Percentiles rank a stretch among this genome's conserved stretches.
Evolutionary conservation across 192 early-diverging fungal species (phyloP).

Genomic region (Gaertneriomyces semiglobifer): DNA sequence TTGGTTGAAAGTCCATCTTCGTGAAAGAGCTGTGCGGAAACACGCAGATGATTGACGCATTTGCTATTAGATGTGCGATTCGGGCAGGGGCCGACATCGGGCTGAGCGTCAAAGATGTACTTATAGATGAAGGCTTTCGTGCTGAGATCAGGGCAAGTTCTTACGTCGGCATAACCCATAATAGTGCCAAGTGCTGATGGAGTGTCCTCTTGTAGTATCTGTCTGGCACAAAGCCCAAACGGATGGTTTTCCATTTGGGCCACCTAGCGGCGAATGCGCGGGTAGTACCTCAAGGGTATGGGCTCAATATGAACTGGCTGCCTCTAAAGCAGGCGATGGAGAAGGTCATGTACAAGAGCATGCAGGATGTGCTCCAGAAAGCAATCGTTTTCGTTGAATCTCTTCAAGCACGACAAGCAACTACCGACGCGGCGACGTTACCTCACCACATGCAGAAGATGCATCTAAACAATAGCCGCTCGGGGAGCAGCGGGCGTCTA

Average conservation of each 20-base stretch:
- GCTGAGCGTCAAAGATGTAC: slow-evolving; percentile 64
- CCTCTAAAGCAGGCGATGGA: slow-evolving; percentile 61
- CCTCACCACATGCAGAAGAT: slow-evolving; percentile 3
- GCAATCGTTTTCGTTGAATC: slow-evolving; percentile 65
- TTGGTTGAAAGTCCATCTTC: slow-evolving; percentile 42
- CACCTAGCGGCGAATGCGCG: slow-evolving; percentile 55
- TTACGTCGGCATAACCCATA: not conserved
- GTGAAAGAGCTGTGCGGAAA: not conserved
- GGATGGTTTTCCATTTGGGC: slow-evolving; percentile 77
- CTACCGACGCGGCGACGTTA: not conserved
- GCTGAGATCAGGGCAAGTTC: slow-evolving; percentile 62
- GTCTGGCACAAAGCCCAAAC: slow-evolving; percentile 75
- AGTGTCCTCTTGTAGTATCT: slow-evolving; percentile 49
- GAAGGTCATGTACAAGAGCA: slow-evolving; percentile 68
- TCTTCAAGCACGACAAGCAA: slow-evolving; percentile 28
- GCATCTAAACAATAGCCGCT: not conserved
- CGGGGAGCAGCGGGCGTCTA: not conserved
- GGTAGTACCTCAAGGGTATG: slow-evolving; percentile 56
- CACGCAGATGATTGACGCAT: slow-evolving; percentile 6
- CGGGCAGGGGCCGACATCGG: slow-evolving; percentile 73
- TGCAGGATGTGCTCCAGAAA: slow-evolving; percentile 78
- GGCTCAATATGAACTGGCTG: slow-evolving; percentile 72
- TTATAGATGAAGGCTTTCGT: slow-evolving; percentile 65
- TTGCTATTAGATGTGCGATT: slow-evolving; percentile 65
- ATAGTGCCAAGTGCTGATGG: too few species aligned